Percentiles rank a stretch among this genome's conserved stretches.
phyloP scores from a whole-genome alignment of 495 filamentous ascomycete genomes.

The Xylaria cubensis region DNA sequence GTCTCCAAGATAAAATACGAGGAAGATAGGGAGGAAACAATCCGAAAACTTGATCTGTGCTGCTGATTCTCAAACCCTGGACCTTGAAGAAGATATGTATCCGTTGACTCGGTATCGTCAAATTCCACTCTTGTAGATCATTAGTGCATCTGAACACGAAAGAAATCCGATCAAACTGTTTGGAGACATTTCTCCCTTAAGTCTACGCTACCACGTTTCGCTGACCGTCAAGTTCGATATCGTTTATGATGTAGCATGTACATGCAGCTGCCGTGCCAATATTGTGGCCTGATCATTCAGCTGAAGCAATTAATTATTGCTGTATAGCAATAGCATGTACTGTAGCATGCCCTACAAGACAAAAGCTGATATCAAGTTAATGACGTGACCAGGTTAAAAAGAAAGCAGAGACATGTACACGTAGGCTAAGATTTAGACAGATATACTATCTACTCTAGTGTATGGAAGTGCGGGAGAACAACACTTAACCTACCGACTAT shows the following conservation, averaged over 20 bases:
- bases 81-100: conserved; percentile 6
- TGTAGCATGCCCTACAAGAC: conserved; percentile 7
- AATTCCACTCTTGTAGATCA: conserved; percentile 2
- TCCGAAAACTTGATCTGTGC: background rate
- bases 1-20: conserved; percentile 17
- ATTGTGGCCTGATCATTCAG: conserved; percentile 22
- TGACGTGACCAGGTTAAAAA: background rate
- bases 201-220: conserved; percentile 2
- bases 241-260: background rate
- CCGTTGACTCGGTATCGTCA: conserved; percentile 16
- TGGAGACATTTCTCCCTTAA: background rate
- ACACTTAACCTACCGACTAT: background rate
- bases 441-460: background rate
- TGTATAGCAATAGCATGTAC: background rate
- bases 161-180: background rate
- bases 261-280: conserved; percentile 22
- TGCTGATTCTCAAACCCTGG: conserved; percentile 10
- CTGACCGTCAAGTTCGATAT: conserved; percentile 6
- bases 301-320: conserved; percentile 2
- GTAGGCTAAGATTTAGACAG: background rate
- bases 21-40: background rate
- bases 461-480: background rate
- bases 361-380: background rate
- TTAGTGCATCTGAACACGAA: background rate
- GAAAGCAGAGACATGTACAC: background rate